These are phyloP conservation scores for Diplosphaera chodatii DNA, from an alignment of 139 green algal genomes.

Conservation along the genomic window DNA sequence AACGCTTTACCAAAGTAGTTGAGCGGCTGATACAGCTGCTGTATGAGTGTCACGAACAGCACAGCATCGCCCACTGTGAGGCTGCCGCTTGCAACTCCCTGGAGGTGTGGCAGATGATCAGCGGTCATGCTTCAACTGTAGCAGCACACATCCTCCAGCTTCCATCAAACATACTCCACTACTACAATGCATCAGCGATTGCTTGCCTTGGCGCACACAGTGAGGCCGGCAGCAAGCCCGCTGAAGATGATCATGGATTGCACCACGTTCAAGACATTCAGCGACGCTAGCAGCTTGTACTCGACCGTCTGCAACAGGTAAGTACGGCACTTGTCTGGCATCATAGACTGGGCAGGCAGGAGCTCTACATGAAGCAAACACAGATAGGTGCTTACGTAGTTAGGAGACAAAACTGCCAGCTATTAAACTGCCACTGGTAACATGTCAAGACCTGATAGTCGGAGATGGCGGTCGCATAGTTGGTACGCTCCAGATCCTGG, in stretches of 20 bases:
- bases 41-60: slow-evolving; percentile 79
- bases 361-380: too few relatives aligned
- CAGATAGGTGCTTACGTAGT: too few relatives aligned
- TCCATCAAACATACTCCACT: too few relatives aligned
- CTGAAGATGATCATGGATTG: slow-evolving; percentile 77
- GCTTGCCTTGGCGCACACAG: slow-evolving; percentile 52
- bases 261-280: slow-evolving; percentile 76
- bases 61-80: slow-evolving; percentile 79
- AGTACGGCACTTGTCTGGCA: too few relatives aligned
- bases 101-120: too few relatives aligned
- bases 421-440: too few relatives aligned
- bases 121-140: too few relatives aligned
- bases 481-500: slow-evolving; percentile 54
- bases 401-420: too few relatives aligned
- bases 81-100: slow-evolving; percentile 33
- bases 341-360: too few relatives aligned
- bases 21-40: slow-evolving; percentile 79
- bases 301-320: slow-evolving; percentile 7
- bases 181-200: too few relatives aligned
- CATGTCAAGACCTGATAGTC: slow-evolving; percentile 81
- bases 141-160: too few relatives aligned
- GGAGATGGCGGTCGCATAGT: slow-evolving; percentile 57
- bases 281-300: slow-evolving; percentile 40
- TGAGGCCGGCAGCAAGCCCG: slow-evolving; percentile 47
- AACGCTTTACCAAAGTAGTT: slow-evolving; percentile 64